Evolutionary conservation across 257 asterid genomes (phyloP).

Genomic region (Solanum pimpinellifolium): DNA sequence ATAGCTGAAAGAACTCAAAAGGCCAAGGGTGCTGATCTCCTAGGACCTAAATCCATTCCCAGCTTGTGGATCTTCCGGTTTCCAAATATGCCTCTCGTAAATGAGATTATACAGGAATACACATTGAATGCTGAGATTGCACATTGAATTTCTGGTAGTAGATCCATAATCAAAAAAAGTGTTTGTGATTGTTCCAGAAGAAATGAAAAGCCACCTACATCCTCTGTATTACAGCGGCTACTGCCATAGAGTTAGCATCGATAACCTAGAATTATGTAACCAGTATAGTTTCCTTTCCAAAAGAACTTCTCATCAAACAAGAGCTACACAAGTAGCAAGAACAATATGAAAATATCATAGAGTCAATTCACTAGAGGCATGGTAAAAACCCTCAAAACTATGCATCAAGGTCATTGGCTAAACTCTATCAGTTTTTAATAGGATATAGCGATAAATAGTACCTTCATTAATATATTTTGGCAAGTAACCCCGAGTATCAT

Average conservation of each 20-base stretch:
- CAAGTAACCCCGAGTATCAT: not conserved
- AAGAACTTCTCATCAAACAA: not conserved
- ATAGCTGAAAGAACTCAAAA: not conserved
- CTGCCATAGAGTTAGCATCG: not conserved
- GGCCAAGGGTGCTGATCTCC: not conserved
- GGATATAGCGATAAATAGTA: not conserved
- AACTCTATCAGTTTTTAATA: not conserved
- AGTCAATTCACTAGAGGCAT: not conserved
- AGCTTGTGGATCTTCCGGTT: not conserved
- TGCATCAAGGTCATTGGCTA: not conserved
- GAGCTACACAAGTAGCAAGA: not conserved
- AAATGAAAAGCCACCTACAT: no score
- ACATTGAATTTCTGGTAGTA: no score
- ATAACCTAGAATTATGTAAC: not conserved
- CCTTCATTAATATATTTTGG: not conserved
- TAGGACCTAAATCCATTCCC: not conserved
- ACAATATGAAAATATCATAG: not conserved
- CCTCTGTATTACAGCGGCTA: no score
- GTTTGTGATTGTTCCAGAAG: no score
- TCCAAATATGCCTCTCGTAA: not conserved
- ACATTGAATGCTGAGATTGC: no score
- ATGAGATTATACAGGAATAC: not conserved
- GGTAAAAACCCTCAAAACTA: not conserved
- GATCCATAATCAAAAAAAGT: no score
- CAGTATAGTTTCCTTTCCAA: not conserved